phyloP scores from a whole-genome alignment of 1,284 basidiomycete genomes.

The Polyporus tsugae region DNA sequence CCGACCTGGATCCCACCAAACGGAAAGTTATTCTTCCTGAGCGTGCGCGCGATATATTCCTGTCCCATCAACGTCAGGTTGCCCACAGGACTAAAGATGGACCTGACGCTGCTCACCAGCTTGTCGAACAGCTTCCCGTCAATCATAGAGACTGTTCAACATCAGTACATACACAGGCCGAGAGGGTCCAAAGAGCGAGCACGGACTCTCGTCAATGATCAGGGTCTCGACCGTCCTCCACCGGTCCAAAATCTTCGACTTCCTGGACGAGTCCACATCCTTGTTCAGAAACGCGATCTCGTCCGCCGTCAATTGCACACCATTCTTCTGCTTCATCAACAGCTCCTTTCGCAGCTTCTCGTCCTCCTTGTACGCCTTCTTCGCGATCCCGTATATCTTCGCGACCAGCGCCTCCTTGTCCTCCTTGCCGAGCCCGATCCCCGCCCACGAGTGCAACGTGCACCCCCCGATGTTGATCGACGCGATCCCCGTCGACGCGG shows the following conservation, averaged over 20 bases:
- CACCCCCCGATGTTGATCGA: slow-evolving; percentile 94
- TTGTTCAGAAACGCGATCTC: slow-evolving; percentile 18
- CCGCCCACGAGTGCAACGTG: slow-evolving; percentile 93
- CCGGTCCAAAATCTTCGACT: slow-evolving; percentile 42
- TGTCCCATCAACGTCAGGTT: slow-evolving; percentile 16
- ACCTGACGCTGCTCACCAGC: slow-evolving; percentile 50
- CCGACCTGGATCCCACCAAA: slow-evolving; percentile 81
- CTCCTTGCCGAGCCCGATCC: slow-evolving; percentile 88
- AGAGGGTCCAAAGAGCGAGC: background rate
- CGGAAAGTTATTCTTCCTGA: slow-evolving; percentile 58
- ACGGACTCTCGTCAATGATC: slow-evolving; percentile 77
- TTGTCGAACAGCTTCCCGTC: slow-evolving; percentile 72
- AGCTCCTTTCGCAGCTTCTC: slow-evolving; percentile 19
- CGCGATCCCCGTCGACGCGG: slow-evolving; percentile 87
- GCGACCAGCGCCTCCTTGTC: slow-evolving; percentile 65
- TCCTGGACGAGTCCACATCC: slow-evolving; percentile 18
- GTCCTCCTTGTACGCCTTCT: slow-evolving; percentile 55
- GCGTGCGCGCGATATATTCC: slow-evolving; percentile 57
- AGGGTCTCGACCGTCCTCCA: slow-evolving; percentile 64
- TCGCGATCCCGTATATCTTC: slow-evolving; percentile 62
- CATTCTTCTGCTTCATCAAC: slow-evolving; percentile 47
- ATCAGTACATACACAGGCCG: background rate
- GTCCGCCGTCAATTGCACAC: slow-evolving; percentile 15
- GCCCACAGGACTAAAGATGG: background rate
- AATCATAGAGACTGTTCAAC: slow-evolving; percentile 30